Conservation (phyloP, 257 asterid genomes). For the Capsicum chinense region DNA sequence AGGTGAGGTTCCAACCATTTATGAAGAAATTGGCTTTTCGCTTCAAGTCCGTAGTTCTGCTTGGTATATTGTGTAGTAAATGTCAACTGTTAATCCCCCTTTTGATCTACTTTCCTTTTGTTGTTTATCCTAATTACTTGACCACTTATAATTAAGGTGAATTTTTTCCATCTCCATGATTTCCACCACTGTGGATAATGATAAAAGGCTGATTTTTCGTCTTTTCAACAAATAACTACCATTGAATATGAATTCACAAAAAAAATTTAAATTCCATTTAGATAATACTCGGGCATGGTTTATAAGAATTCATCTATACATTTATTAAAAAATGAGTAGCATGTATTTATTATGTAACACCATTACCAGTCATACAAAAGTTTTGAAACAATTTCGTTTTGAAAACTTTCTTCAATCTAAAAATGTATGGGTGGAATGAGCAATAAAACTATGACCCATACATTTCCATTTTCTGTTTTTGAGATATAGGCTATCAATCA, state of each 20-base stretch:
- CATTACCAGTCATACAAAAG: background rate
- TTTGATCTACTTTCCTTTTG: conserved; percentile 17
- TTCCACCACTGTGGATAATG: conserved; percentile 22
- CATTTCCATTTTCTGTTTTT: background rate
- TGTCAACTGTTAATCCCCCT: background rate
- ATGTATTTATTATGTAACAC: background rate
- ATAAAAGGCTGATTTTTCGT: background rate
- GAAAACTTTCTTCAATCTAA: background rate
- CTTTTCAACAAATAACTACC: conserved; percentile 20
- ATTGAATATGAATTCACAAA: background rate
- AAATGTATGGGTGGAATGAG: background rate
- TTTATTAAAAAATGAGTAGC: conserved; percentile 21
- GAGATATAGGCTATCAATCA: background rate
- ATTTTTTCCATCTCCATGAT: conserved; percentile 10
- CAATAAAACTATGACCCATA: background rate
- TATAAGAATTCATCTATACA: conserved; percentile 1
- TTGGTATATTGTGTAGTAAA: background rate
- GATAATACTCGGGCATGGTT: background rate
- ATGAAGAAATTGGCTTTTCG: conserved; percentile 17
- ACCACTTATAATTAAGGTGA: background rate
- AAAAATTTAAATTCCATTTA: background rate
- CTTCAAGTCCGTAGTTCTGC: background rate
- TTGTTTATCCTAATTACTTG: conserved; percentile 26
- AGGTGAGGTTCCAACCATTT: conserved; percentile 57
- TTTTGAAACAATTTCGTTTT: conserved; percentile 9